Conservation (phyloP, 495 filamentous ascomycete species). For the Filosporella fistucella region DNA sequence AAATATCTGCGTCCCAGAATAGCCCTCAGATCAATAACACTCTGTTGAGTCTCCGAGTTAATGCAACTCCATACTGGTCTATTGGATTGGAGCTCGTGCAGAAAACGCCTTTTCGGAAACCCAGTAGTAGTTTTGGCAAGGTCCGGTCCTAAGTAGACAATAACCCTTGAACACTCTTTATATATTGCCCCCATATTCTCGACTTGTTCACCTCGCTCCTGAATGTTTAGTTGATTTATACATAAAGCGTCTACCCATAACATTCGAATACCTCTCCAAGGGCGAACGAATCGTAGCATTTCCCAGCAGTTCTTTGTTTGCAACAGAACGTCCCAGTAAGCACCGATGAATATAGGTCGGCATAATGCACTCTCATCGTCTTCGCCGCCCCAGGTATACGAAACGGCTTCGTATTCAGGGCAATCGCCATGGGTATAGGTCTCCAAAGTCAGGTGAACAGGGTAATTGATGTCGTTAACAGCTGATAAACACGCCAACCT, state of each 20-base stretch:
- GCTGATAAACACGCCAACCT: neutral
- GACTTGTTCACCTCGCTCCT: slow-evolving; percentile 21
- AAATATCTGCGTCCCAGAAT: slow-evolving; percentile 24
- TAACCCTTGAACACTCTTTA: slow-evolving; percentile 7
- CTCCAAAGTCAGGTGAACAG: slow-evolving; percentile 23
- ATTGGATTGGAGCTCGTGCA: neutral
- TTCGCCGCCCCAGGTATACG: slow-evolving; percentile 28
- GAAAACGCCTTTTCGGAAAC: neutral
- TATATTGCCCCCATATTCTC: slow-evolving; percentile 26
- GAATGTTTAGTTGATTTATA: slow-evolving; percentile 24
- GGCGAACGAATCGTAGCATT: slow-evolving; percentile 24
- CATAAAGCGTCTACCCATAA: slow-evolving; percentile 22
- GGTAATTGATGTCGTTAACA: neutral
- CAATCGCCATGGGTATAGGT: slow-evolving; percentile 17
- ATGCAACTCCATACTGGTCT: too few relatives aligned
- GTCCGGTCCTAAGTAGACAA: slow-evolving; percentile 24
- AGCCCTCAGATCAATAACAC: neutral
- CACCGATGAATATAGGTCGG: slow-evolving; percentile 24
- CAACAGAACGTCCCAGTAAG: slow-evolving; percentile 25
- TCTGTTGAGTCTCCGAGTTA: neutral
- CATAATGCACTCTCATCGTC: slow-evolving; percentile 18
- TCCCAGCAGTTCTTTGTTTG: slow-evolving; percentile 28
- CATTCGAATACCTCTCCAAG: slow-evolving; percentile 12
- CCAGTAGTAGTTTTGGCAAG: slow-evolving; percentile 1
- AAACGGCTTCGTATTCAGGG: slow-evolving; percentile 29